A percentile compares a stretch with the other conserved stretches of the same genome.
Conservation (phyloP, 2,329 filamentous ascomycete species). For the Verticillium isaacii region DNA sequence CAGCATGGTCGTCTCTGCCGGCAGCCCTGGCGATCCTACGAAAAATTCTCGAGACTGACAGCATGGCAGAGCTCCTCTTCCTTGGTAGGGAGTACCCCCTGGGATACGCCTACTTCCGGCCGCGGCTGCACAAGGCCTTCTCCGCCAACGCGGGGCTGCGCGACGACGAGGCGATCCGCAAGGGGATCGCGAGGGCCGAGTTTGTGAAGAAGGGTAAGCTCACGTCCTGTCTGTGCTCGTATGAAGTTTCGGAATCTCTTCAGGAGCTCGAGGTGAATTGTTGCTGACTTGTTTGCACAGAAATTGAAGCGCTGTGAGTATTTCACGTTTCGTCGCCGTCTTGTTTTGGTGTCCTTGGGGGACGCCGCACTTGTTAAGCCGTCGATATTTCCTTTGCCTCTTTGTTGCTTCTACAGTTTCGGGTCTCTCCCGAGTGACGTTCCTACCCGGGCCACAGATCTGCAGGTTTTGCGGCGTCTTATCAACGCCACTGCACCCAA, state of each 20-base stretch:
- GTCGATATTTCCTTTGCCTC: too few relatives aligned
- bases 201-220: conserved; percentile 84
- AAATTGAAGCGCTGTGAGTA: conserved; percentile 86
- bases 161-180: conserved; percentile 70
- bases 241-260: too few relatives aligned
- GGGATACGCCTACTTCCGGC: conserved; percentile 75
- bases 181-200: conserved; percentile 72
- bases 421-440: too few relatives aligned
- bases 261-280: too few relatives aligned
- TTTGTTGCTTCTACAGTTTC: too few relatives aligned
- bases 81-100: conserved; percentile 83
- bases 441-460: too few relatives aligned
- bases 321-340: background rate
- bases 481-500: too few relatives aligned
- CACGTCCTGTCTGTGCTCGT: too few relatives aligned
- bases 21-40: background rate
- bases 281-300: conserved; percentile 35
- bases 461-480: too few relatives aligned
- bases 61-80: conserved; percentile 66
- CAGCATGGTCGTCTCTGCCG: background rate
- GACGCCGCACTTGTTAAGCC: too few relatives aligned
- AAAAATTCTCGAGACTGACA: background rate
- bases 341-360: background rate
- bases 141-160: conserved; percentile 64
- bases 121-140: conserved; percentile 81